Conservation (phyloP, 495 filamentous ascomycete species). For the Talaromyces stipitatus region DNA sequence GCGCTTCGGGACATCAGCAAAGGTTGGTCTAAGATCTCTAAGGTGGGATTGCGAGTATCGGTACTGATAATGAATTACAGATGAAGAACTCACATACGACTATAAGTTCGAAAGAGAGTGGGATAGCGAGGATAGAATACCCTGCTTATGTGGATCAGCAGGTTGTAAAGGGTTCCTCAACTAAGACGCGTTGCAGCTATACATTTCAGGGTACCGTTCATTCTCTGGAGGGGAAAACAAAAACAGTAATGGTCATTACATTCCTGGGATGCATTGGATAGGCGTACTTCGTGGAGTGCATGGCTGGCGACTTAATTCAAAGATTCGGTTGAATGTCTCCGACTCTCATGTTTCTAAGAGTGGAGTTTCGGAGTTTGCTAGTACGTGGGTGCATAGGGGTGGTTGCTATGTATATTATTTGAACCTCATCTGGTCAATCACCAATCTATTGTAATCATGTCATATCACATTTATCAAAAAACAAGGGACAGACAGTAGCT, state of each 20-base stretch:
- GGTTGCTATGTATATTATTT: conserved; percentile 5
- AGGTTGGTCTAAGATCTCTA: conserved; percentile 52
- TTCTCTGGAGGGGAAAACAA: background rate
- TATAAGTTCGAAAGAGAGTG: conserved; percentile 99
- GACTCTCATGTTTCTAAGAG: background rate
- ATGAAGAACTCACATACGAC: conserved; percentile 98
- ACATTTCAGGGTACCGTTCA: background rate
- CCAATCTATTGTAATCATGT: background rate
- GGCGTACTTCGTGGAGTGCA: background rate
- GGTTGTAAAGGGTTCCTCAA: conserved; percentile 99
- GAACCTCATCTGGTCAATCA: background rate
- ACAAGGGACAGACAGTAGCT: background rate
- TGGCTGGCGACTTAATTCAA: background rate
- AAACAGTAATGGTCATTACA: too few species aligned
- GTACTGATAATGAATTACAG: conserved; percentile 50
- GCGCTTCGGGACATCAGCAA: conserved; percentile 87
- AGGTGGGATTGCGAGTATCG: background rate
- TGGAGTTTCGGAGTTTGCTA: background rate
- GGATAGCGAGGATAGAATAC: conserved; percentile 88
- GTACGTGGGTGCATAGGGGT: conserved; percentile 2
- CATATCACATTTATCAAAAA: background rate
- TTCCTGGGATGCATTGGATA: conserved; percentile 4
- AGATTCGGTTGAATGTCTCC: background rate
- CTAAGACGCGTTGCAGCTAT: conserved; percentile 34
- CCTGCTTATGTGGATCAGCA: conserved; percentile 89